These are phyloP conservation scores for Eleusine coracana DNA, from an alignment of 176 grass and related monocot genomes.

Conservation along the genomic window DNA sequence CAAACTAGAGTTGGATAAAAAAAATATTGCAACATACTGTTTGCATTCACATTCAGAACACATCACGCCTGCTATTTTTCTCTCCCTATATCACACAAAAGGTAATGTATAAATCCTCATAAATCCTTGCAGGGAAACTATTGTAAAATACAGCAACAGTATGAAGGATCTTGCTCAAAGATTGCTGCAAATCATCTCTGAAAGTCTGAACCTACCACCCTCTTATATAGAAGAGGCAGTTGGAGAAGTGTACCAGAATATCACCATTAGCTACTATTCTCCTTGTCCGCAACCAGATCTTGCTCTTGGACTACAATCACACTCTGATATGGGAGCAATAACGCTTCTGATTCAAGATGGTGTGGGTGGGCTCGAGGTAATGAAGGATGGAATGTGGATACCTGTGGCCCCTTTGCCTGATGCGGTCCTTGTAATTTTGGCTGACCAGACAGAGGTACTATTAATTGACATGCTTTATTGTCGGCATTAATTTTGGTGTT, in stretches of 20 bases:
- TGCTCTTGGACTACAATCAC: conserved; percentile 90
- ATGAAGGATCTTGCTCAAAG: conserved; percentile 80
- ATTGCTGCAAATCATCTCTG: conserved; percentile 68
- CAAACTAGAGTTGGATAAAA: not conserved
- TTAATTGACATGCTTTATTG: conserved; percentile 21
- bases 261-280: conserved; percentile 95
- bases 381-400: conserved; percentile 89
- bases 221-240: conserved; percentile 80
- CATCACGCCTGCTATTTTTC: not conserved
- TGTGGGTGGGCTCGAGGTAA: conserved; percentile 84
- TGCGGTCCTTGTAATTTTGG: conserved; percentile 80
- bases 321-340: conserved; percentile 94
- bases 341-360: conserved; percentile 98
- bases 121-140: conserved; percentile 59
- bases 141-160: conserved; percentile 69
- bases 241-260: conserved; percentile 92
- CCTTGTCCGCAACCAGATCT: conserved; percentile 90
- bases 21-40: not conserved
- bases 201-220: conserved; percentile 61
- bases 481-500: not conserved
- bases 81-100: not conserved
- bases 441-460: conserved; percentile 91
- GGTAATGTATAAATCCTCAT: conserved; percentile 13
- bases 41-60: not conserved
- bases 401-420: conserved; percentile 52